Base-by-base conservation (phyloP, 371 early-diverging fungal genomes). In the Umbelopsis sp. region DNA sequence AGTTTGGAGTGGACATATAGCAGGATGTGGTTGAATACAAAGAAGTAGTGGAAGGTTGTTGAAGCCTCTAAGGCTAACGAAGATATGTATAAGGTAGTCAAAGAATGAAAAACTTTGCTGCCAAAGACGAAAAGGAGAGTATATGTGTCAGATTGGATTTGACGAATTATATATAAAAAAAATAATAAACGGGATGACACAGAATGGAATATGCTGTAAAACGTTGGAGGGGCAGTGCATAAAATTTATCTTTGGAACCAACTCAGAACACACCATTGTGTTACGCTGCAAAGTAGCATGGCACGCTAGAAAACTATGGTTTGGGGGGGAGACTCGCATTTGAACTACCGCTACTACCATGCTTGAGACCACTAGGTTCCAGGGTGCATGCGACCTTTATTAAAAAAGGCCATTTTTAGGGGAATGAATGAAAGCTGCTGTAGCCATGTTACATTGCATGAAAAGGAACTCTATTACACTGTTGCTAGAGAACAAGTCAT, bases 201-300 rank as follows among this genome's bases (percentile, higher is more conserved):
- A 20, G 35, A 35, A 35, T 29, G 10, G 35, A 25, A 35, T 57
- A 57, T 57, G 57, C 32, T 57, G 57, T 57, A 57, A 35, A 29
- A 57, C 57, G 57, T 35, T 22, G 29, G 14, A 57, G 57, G 57
- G 57, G 57, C 35, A 57, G 57, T 57, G 57, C 57, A 57, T 57
- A 57, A 18, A 57, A 57, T 57, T 57, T 35, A 25, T 25, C 29
- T 20, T 51, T 29, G 18, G 12, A 18, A 35, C 57, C 35, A 35
- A 57, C 57, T 57, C 57, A 57, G 57, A 57, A 57, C 22, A 18
- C 11, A 29, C 6, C 29, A 53, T 35, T 20, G 12, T 32, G 57
- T 57, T 57, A 57, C 57, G 32, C 57, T 35, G 35, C 48, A 7
- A 12, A 4, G 48, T 16, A n/a, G 52, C 52, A 51, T 51, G 41